A percentile compares a stretch with the other conserved stretches of the same genome.
Evolutionary conservation across 768 basidiomycete species (phyloP).

Genomic region (Macrolepiota fuliginosa): DNA sequence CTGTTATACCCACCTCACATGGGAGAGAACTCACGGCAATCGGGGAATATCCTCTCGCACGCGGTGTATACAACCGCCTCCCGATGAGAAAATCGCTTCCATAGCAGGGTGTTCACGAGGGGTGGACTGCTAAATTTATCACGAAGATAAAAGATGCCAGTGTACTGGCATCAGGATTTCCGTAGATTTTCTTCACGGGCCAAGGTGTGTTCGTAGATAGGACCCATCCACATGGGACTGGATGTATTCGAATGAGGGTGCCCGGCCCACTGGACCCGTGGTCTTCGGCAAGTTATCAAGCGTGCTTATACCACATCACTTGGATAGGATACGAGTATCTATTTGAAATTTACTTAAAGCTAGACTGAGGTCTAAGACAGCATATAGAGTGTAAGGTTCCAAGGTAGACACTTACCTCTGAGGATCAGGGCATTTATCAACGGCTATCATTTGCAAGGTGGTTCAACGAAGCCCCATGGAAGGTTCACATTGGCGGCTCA

Average conservation of each 20-base stretch:
- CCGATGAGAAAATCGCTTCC: background rate
- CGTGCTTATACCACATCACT: background rate
- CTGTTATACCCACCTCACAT: background rate
- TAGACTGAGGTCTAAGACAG: too few relatives aligned
- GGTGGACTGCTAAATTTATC: constrained; percentile 1
- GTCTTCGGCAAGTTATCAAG: background rate
- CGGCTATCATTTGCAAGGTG: too few relatives aligned
- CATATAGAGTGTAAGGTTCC: too few relatives aligned
- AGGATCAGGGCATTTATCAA: too few relatives aligned
- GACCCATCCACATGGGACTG: background rate
- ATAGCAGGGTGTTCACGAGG: constrained; percentile 5
- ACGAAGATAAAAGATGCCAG: background rate
- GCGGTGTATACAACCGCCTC: background rate
- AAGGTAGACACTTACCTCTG: too few relatives aligned
- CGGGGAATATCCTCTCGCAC: background rate
- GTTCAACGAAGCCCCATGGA: too few relatives aligned
- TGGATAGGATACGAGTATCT: too few relatives aligned
- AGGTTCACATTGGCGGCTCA: too few relatives aligned
- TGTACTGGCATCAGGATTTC: background rate
- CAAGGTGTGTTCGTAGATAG: too few relatives aligned
- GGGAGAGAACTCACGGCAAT: background rate
- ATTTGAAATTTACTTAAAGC: too few relatives aligned
- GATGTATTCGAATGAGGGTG: background rate
- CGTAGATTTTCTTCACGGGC: too few relatives aligned
- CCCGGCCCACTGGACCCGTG: background rate